Base-by-base conservation (phyloP, 371 early-diverging fungal species). In the Capillidium heterosporum region DNA sequence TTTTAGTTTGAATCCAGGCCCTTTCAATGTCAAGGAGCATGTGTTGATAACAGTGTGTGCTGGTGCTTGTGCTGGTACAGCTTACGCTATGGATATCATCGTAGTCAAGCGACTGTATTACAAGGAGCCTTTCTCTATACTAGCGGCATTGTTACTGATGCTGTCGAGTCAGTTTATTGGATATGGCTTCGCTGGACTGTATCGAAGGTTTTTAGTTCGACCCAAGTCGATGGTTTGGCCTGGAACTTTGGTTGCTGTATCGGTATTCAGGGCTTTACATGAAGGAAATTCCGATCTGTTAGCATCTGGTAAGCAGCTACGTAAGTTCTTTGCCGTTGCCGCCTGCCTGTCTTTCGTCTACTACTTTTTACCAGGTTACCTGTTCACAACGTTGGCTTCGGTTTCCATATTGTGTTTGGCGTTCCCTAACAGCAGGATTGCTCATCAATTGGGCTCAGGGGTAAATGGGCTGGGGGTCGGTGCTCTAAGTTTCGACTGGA, bases 161-260 rank as follows among this genome's bases (percentile, higher is more conserved):
- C 58, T 85, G 56, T 72, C 80, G 0, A 82, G 87, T 27, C 79
- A 82, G 62, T 57, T 83, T 48, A 65, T 87, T 54, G 93, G 93
- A 11, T 89, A 82, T 63, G 87, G 89, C 11, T 74, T 90, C 52
- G 85, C 91, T 19, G 94, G 91, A 41, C 61, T 86, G 2, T 68
- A 75, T 43, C 78, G 87, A 40, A 72, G 77, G 21, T 86, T 77
- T 67, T 68, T 91, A 19, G 86, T 93, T 11, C 72, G 77, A 23
- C 91, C 91, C 28, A 71, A 78, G 0, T 67, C 73, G 10, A 89
- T 93, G 91, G 71, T 89, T 24, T 95, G 93, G 92, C 92, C 92
- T 5, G 67, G 74, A 13, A 75, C 71, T 31, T 69, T 95, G 31
- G 77, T 87, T 40, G 75, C 72, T 23, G 78, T 85, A 13, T 81